phyloP scores from a whole-genome alignment of 2,329 filamentous ascomycete genomes.

The Fusarium keratoplasticum region DNA sequence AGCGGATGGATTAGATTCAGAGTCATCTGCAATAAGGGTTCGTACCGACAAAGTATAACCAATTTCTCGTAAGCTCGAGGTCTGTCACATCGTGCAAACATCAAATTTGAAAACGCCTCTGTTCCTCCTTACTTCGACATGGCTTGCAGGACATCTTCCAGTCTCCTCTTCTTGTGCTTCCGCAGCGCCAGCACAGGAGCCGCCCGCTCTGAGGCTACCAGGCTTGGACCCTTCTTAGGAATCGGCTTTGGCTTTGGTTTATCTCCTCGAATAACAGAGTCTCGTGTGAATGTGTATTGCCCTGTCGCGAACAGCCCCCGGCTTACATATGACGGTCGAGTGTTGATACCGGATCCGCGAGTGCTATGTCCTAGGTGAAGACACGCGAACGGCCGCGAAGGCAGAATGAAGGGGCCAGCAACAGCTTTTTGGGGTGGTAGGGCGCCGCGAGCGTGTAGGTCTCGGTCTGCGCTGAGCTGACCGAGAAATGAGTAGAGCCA shows the following conservation, averaged over 20 bases:
- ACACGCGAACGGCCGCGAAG: slow-evolving; percentile 53
- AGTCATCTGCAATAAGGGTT: not conserved
- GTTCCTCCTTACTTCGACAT: slow-evolving; percentile 32
- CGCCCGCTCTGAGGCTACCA: slow-evolving; percentile 24
- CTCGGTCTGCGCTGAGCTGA: slow-evolving; percentile 50
- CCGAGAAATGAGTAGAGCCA: slow-evolving; percentile 57
- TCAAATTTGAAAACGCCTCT: not conserved
- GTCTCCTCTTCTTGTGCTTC: slow-evolving; percentile 48
- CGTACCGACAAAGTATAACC: not conserved
- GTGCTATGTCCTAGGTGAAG: slow-evolving; percentile 53
- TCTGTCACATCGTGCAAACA: not conserved
- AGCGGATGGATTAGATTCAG: not conserved
- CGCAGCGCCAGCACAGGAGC: slow-evolving; percentile 39
- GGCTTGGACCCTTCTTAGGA: slow-evolving; percentile 21
- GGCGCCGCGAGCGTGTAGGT: slow-evolving; percentile 44
- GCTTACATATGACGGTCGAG: slow-evolving; percentile 51
- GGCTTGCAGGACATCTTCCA: slow-evolving; percentile 51
- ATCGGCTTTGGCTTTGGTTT: slow-evolving; percentile 10
- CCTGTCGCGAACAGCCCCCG: slow-evolving; percentile 50
- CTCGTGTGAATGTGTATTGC: slow-evolving; percentile 50
- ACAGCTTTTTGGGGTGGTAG: slow-evolving; percentile 45
- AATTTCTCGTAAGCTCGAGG: not conserved
- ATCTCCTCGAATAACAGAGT: slow-evolving; percentile 10
- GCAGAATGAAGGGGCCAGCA: slow-evolving; percentile 52
- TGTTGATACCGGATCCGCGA: slow-evolving; percentile 48